Evolutionary conservation across 2,329 filamentous ascomycete species (phyloP).

Genomic region (Ophidiomyces ophidiicola): DNA sequence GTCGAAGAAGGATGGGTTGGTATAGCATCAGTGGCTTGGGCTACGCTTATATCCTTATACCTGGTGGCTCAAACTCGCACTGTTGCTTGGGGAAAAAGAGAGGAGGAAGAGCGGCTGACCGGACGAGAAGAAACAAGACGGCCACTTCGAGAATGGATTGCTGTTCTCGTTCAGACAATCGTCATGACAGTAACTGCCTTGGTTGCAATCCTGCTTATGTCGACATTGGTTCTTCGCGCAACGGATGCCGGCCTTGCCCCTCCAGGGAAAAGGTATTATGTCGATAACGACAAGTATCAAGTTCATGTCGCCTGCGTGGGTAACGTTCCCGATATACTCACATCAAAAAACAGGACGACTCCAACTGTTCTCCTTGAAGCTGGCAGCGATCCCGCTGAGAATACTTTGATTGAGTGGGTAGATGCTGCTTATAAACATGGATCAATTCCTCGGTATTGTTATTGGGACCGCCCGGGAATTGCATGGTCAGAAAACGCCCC

Average conservation of each 20-base stretch:
- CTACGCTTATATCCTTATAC: conserved; percentile 65
- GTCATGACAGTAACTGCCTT: conserved; percentile 56
- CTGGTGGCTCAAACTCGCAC: conserved; percentile 65
- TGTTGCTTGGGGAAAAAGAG: conserved; percentile 80
- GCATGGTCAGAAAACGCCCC: conserved; percentile 86
- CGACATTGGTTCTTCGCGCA: conserved; percentile 65
- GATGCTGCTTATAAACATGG: conserved; percentile 64
- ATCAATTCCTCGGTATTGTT: conserved; percentile 80
- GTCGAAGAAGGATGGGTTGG: conserved; percentile 85
- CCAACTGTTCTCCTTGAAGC: conserved; percentile 80
- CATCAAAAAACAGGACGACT: conserved; percentile 40
- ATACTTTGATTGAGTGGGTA: conserved; percentile 68
- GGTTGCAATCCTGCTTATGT: conserved; percentile 62
- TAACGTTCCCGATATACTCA: conserved; percentile 38
- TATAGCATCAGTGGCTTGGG: conserved; percentile 75
- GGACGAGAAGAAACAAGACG: conserved; percentile 77
- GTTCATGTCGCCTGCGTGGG: conserved; percentile 78
- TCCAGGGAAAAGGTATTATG: conserved; percentile 63
- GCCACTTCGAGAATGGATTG: conserved; percentile 70
- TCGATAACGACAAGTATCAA: conserved; percentile 73
- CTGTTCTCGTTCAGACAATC: conserved; percentile 62
- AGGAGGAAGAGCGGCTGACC: conserved; percentile 86
- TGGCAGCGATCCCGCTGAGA: conserved; percentile 66
- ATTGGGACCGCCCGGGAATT: conserved; percentile 83
- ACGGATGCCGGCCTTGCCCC: conserved; percentile 62